These are phyloP conservation scores for Fraxinus velutina DNA, from an alignment of 305 asterid genomes.

Conservation along the genomic window DNA sequence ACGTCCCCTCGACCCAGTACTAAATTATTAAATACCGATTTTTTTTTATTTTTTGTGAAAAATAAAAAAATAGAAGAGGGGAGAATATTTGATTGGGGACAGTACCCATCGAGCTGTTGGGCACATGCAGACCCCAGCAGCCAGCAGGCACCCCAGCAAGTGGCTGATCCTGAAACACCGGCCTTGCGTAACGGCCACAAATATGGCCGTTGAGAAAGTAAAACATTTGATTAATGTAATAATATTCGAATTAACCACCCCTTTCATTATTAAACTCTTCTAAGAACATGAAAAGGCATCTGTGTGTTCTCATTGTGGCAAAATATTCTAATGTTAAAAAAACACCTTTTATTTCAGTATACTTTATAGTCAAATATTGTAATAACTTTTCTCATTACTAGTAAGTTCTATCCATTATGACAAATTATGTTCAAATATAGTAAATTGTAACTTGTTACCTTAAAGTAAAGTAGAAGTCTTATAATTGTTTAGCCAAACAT, in stretches of 20 bases:
- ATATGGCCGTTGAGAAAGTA: conserved; percentile 22
- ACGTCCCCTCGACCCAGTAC: not conserved
- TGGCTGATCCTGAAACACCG: conserved; percentile 20
- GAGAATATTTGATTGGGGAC: not conserved
- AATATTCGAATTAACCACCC: not conserved
- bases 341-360: no score
- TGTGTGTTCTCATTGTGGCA: not conserved
- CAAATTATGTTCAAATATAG: no score
- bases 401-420: no score
- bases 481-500: not conserved
- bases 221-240: not conserved
- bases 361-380: no score
- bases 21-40: not conserved
- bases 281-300: not conserved
- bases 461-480: no score
- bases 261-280: not conserved
- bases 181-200: conserved; percentile 19
- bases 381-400: no score
- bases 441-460: no score
- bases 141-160: not conserved
- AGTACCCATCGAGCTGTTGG: not conserved
- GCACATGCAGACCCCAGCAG: conserved; percentile 10
- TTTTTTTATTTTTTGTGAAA: no score
- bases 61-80: not conserved
- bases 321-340: no score